Evolutionary conservation across 108 stramenopile species (phyloP).

Genomic region (Pseudonitzschia pungens): DNA sequence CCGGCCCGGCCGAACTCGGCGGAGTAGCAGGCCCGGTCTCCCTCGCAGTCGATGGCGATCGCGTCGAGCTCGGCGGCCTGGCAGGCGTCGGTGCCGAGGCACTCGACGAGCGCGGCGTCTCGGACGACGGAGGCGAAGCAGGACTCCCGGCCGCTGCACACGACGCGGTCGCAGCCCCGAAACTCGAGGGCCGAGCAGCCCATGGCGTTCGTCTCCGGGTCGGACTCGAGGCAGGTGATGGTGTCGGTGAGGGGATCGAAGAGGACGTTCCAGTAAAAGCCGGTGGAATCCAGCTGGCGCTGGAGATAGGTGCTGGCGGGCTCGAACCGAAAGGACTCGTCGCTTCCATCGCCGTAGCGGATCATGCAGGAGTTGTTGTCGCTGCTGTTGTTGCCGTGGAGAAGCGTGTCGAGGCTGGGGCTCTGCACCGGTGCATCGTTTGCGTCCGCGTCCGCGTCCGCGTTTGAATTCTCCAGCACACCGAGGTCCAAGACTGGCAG

Average conservation of each 20-base stretch:
- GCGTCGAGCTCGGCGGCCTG: not conserved
- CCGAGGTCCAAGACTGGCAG: no score
- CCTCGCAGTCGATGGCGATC: not conserved
- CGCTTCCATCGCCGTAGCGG: not conserved
- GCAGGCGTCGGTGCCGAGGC: not conserved
- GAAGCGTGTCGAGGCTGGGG: no score
- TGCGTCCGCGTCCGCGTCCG: no score
- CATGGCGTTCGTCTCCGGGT: not conserved
- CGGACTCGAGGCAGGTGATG: not conserved
- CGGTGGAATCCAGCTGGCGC: not conserved
- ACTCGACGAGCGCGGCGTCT: not conserved
- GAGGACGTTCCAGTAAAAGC: not conserved
- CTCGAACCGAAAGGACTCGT: not conserved
- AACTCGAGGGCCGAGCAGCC: not conserved
- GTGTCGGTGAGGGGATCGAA: not conserved
- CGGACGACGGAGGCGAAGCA: not conserved
- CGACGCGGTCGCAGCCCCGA: not conserved
- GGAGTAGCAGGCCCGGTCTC: not conserved
- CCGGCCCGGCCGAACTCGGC: not conserved
- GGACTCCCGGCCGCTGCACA: constrained; percentile 3
- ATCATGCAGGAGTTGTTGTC: no score
- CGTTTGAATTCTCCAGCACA: no score
- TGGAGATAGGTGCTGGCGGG: not conserved
- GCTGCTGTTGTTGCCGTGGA: no score
- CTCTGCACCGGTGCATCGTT: no score